A percentile compares a stretch with the other conserved stretches of the same genome.
Conservation (phyloP, 495 filamentous ascomycete species). For the Penicillium ucsense region DNA sequence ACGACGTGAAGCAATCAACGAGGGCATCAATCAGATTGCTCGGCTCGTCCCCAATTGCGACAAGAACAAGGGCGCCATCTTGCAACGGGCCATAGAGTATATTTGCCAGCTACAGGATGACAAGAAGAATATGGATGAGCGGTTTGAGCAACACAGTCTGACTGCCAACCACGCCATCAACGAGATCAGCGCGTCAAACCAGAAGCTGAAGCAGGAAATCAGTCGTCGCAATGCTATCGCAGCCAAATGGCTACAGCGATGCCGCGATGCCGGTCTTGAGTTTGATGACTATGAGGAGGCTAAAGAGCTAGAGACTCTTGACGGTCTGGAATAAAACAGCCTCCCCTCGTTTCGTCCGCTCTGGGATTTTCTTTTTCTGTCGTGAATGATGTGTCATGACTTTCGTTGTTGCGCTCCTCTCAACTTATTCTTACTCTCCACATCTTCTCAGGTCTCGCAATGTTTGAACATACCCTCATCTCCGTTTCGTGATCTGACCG, state of each 20-base stretch:
- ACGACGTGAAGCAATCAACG: constrained; percentile 96
- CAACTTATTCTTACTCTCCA: too few species aligned
- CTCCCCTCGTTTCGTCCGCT: background rate
- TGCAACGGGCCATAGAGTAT: constrained; percentile 88
- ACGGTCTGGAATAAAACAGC: constrained; percentile 23
- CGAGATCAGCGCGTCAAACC: constrained; percentile 78
- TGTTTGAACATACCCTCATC: constrained; percentile 24
- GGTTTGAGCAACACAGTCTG: constrained; percentile 95
- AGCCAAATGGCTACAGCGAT: constrained; percentile 73
- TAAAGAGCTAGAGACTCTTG: constrained; percentile 31
- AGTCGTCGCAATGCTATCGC: constrained; percentile 42
- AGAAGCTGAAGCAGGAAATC: constrained; percentile 78
- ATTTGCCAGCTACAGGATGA: constrained; percentile 93
- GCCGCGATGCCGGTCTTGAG: constrained; percentile 62
- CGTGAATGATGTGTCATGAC: constrained; percentile 22
- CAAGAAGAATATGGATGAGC: constrained; percentile 84
- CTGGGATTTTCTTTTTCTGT: constrained; percentile 1
- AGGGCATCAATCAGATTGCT: constrained; percentile 95
- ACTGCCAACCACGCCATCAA: constrained; percentile 89
- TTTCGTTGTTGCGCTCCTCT: constrained; percentile 5
- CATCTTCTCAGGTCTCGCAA: constrained; percentile 8
- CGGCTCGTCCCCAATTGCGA: constrained; percentile 97
- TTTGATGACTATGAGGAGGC: constrained; percentile 40
- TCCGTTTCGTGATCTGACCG: constrained; percentile 3
- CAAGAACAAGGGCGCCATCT: constrained; percentile 97